Conservation (phyloP, 23 red algal species). For the Gracilaria caudata region DNA sequence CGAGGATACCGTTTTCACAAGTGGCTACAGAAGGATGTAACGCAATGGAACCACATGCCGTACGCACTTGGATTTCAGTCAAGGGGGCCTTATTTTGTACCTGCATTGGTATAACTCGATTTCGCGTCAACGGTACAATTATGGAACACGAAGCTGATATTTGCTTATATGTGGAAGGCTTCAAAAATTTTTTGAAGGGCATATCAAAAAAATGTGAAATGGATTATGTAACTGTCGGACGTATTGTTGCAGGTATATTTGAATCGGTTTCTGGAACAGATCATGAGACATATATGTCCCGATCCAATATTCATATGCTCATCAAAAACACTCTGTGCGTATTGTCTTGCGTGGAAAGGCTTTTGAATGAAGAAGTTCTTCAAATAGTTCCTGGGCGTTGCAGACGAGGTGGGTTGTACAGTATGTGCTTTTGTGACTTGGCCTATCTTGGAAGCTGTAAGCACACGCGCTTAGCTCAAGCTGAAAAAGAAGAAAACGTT, state of each 20-base stretch:
- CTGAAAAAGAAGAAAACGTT: background rate
- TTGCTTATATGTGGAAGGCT: background rate
- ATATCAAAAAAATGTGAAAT: background rate
- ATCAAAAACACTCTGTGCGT: background rate
- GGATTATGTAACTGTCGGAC: background rate
- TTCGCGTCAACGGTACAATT: background rate
- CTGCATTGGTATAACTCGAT: background rate
- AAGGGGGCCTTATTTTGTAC: background rate
- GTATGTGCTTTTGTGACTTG: conserved; percentile 8
- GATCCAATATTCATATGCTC: background rate
- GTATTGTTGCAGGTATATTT: background rate
- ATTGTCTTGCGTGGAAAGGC: background rate
- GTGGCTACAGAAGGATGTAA: background rate
- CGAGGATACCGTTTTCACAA: background rate
- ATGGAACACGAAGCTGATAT: background rate
- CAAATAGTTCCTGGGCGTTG: background rate
- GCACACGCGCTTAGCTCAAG: background rate
- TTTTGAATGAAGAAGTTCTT: background rate
- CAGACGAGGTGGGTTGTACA: background rate
- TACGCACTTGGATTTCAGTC: background rate
- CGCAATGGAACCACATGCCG: conserved; percentile 3
- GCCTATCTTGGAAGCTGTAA: background rate
- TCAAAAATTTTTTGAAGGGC: background rate
- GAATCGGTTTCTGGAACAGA: background rate
- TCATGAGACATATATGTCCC: conserved; percentile 1